Conservation (phyloP, 1,284 basidiomycete genomes). For the Tilletia caries region DNA sequence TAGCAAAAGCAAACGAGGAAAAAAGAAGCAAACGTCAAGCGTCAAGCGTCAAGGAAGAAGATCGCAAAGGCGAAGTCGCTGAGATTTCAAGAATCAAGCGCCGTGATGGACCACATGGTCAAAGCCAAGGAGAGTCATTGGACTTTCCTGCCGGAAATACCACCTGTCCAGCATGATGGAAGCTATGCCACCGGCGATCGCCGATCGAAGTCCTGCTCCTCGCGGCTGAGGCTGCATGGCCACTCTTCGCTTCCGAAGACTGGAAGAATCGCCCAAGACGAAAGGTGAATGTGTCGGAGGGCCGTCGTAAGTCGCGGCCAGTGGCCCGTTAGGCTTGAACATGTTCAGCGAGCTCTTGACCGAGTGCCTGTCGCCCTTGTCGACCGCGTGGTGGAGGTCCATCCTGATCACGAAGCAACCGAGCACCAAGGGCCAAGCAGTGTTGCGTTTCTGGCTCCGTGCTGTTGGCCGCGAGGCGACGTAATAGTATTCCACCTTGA, state of each 20-base stretch:
- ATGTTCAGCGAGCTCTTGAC: not conserved
- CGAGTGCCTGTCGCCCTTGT: not conserved
- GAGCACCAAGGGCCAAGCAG: not conserved
- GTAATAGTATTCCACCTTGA: not conserved
- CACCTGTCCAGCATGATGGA: too few relatives aligned
- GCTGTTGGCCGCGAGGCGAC: too few relatives aligned
- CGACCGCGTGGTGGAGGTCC: conserved; percentile 1
- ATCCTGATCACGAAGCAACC: not conserved
- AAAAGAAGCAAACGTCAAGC: too few relatives aligned
- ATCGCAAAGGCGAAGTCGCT: too few relatives aligned
- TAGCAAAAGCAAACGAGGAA: too few relatives aligned
- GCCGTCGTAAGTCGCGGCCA: not conserved
- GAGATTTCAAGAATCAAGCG: too few relatives aligned
- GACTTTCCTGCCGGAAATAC: too few relatives aligned
- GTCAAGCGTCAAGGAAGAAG: too few relatives aligned
- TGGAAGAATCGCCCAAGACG: not conserved
- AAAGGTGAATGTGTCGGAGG: not conserved
- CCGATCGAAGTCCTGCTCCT: not conserved
- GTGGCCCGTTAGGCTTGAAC: not conserved
- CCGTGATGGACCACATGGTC: too few relatives aligned
- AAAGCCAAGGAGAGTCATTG: too few relatives aligned
- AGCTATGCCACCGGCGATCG: too few relatives aligned
- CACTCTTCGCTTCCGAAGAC: not conserved
- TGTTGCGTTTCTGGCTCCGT: not conserved
- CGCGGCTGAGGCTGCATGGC: not conserved